These are phyloP conservation scores for Aspergillus sp. DNA, from an alignment of 2,329 filamentous ascomycete species.

Conservation along the genomic window DNA sequence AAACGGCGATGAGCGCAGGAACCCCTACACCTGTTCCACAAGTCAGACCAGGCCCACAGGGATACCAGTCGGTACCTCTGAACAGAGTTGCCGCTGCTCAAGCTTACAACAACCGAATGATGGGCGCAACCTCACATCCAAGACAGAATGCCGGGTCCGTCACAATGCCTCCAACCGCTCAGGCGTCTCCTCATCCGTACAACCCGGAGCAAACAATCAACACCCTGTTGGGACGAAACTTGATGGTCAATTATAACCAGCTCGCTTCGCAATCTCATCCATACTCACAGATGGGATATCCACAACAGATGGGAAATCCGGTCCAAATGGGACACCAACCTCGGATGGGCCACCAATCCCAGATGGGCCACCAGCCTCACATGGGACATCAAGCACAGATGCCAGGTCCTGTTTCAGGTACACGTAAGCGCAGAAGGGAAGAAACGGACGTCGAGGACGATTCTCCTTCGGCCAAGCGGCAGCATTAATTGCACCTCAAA, in stretches of 20 bases:
- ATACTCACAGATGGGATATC: too few relatives aligned
- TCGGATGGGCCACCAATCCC: too few relatives aligned
- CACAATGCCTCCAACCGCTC: not conserved
- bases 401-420: not conserved
- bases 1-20: not conserved
- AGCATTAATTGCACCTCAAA: not conserved
- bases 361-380: too few relatives aligned
- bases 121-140: constrained; percentile 7
- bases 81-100: not conserved
- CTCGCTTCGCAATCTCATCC: too few relatives aligned
- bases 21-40: not conserved
- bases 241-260: not conserved
- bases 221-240: not conserved
- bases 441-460: not conserved
- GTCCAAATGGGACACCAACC: too few relatives aligned
- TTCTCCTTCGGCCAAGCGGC: not conserved
- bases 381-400: not conserved
- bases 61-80: too few relatives aligned
- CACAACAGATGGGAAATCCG: not conserved
- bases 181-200: not conserved
- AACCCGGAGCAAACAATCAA: not conserved
- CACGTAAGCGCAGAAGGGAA: not conserved
- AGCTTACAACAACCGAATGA: constrained; percentile 1
- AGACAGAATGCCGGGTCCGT: not conserved
- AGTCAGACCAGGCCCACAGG: not conserved